Evolutionary conservation across 768 basidiomycete species (phyloP).

Genomic region (Trametes cubensis): DNA sequence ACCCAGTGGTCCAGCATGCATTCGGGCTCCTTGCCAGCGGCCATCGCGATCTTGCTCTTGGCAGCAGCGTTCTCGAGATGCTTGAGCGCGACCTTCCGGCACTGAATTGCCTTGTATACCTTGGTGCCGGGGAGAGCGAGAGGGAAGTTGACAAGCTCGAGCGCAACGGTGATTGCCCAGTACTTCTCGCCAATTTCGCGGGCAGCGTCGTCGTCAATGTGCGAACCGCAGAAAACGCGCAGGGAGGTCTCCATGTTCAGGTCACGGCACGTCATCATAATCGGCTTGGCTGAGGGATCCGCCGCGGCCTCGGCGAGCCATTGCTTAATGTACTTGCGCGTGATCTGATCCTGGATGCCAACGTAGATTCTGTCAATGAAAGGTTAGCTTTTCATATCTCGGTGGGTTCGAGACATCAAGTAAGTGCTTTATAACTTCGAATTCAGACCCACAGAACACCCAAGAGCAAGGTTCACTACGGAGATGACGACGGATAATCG

Average conservation of each 20-base stretch:
- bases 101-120: conserved; percentile 89
- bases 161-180: conserved; percentile 92
- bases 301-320: conserved; percentile 69
- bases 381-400: background rate
- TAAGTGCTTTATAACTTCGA: background rate
- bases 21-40: conserved; percentile 72
- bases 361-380: conserved; percentile 68
- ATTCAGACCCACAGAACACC: background rate
- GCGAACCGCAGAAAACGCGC: conserved; percentile 90
- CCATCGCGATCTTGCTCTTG: conserved; percentile 81
- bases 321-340: conserved; percentile 69
- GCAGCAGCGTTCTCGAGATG: conserved; percentile 80
- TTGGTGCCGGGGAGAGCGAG: conserved; percentile 94
- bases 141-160: conserved; percentile 99
- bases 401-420: background rate
- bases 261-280: conserved; percentile 91
- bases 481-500: no score
- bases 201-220: conserved; percentile 81
- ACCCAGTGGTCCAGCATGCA: conserved; percentile 97
- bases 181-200: conserved; percentile 89
- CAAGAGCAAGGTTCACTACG: no score
- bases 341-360: conserved; percentile 77
- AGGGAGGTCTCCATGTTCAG: conserved; percentile 98
- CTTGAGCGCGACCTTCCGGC: conserved; percentile 81
- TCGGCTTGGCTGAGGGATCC: conserved; percentile 52